These are phyloP conservation scores for Leccinum arenicola DNA, from an alignment of 768 basidiomycete species.

Conservation along the genomic window DNA sequence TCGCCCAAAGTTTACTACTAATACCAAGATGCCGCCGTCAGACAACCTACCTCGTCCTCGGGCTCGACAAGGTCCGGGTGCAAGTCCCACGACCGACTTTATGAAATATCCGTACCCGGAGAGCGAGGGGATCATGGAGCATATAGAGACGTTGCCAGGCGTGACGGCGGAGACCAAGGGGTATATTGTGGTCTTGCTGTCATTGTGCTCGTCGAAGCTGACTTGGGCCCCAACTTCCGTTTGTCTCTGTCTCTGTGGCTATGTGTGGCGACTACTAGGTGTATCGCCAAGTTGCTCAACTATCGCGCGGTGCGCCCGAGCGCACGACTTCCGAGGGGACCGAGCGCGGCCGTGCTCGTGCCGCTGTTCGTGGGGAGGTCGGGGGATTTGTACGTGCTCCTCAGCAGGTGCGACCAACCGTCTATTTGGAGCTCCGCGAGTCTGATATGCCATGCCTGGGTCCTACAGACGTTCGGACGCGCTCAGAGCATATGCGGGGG, in stretches of 20 bases:
- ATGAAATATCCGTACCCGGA: slow-evolving; percentile 21
- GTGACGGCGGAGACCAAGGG: slow-evolving; percentile 23
- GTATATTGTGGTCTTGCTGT: slow-evolving; percentile 7
- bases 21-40: slow-evolving; percentile 12
- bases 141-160: slow-evolving; percentile 10
- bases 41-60: slow-evolving; percentile 2
- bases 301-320: slow-evolving; percentile 27
- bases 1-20: background rate
- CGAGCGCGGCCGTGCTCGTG: slow-evolving; percentile 75
- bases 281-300: slow-evolving; percentile 24
- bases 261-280: slow-evolving; percentile 11
- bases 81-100: slow-evolving; percentile 4
- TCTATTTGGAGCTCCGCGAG: background rate
- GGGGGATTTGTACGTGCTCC: slow-evolving; percentile 81
- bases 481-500: slow-evolving; percentile 77
- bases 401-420: slow-evolving; percentile 63
- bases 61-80: background rate
- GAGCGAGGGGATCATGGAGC: background rate
- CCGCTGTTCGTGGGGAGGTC: slow-evolving; percentile 81
- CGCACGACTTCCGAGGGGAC: slow-evolving; percentile 50
- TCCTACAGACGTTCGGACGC: slow-evolving; percentile 63
- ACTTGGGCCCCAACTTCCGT: background rate
- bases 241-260: background rate
- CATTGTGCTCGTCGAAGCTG: background rate
- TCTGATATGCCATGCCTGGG: background rate